Evolutionary conservation across 1,139 yeast genomes (phyloP), one percentile per base, ranked within the genome.

Genomic region (Debaryomycetaceae sp.): DNA sequence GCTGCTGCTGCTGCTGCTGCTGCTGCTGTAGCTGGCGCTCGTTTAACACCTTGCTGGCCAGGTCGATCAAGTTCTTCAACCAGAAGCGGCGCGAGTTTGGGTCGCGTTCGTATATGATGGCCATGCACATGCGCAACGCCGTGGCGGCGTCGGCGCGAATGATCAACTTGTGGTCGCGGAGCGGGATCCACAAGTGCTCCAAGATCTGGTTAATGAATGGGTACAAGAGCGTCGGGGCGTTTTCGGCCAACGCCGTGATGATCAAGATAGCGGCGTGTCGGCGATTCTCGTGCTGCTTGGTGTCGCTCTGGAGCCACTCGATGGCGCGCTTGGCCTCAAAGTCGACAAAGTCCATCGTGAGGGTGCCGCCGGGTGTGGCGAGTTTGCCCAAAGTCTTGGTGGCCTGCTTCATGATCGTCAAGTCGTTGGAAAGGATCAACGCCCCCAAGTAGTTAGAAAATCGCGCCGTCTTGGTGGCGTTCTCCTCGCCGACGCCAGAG

Each of bases 311-410:
- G 21, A 91, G 69, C 94, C 96, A 83, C 53, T 91, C 97, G 32
- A 89, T 68, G 28, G 96, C 88, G 34, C 88, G 70, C 48, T 83
- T 84, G 9, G 93, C 93, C 52, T 91, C 96, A 45, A 78, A 83
- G 41, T 89, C 96, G 18, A 91, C 96, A 54, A 91, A 82, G 35
- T 88, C 96, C 1, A 94, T 88, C 0, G 95, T 85, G 34, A 88
- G 61, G 2, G 93, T 77, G 1, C 95, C 93, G 16, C 95, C 95
- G 0, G 95, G 89, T 2, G 82, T 76, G 0, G 97, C 95, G 41
- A 91, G 63, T 44, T 82, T 83, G 5, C 97, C 97, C 44, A 91
- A 65, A 0, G 96, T 84, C 32, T 71, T 72, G 1, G 95, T 86
- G 3, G 97, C 96, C 20, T 83, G 74, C 41, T 78, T 75, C 89